Evolutionary conservation across 140 eudicot genomes (phyloP), one percentile per base, ranked within the genome.

Genomic region (Flaveria floridana): DNA sequence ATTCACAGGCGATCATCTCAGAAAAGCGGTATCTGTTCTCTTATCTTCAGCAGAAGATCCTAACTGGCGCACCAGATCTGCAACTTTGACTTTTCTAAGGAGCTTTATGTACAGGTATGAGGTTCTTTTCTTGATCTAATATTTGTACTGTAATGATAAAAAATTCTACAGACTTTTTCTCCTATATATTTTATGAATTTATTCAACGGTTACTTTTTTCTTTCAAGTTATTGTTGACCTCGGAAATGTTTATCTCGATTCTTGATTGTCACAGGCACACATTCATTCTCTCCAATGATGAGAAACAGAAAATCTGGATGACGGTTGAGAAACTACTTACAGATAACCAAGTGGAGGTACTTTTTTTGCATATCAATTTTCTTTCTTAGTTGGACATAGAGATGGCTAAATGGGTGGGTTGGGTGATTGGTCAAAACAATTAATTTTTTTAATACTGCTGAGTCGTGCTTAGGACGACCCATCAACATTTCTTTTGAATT

Each of bases 1-100:
- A 77, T 78, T 82, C 41, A 55, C 77, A 16, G 89, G 76, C 26
- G 83, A 89, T 51, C 86, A 91, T 89, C 91, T 91, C 44, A 84
- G 81, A 68, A 91, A 84, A 71, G 89, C 89, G 47, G 90, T 95
- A 56, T 79, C 92, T 2, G 80, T 86, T 48, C 81, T 91, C 72
- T 80, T 91, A 75, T 82, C 87, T 62, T 88, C 91, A 76, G 95
- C 96, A 58, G 81, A 77, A 74, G 99, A 95, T 84, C 76, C 97
- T 72, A 95, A 95, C 80, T 95, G 99, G 99, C 89, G 99, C 79
- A 91, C 96, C 14, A 84, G 99, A 77, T 95, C 99, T 39, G 95
- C 97, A 67, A 91, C 99, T 51, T 62, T 95, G 75, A 95, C 99
- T 26, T 95, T 86, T 82, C 86, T 95, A 73, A 81, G 97, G 48